Conservation (phyloP, 1,139 yeast species). For the Candida sojae region DNA sequence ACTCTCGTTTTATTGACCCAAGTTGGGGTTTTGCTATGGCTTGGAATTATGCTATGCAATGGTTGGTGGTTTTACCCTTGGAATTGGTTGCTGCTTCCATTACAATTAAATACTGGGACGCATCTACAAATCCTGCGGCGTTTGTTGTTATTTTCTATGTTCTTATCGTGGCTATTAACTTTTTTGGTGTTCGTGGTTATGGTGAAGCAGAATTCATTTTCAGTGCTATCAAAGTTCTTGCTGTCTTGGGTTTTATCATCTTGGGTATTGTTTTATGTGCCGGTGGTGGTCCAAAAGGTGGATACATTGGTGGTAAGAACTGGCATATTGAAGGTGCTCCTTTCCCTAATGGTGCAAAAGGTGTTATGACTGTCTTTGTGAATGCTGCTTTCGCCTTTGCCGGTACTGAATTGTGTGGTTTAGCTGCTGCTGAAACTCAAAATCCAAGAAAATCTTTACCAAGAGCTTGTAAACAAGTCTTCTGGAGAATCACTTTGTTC, state of each 20-base stretch:
- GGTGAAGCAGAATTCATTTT: slow-evolving; percentile 38
- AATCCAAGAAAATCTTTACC: slow-evolving; percentile 46
- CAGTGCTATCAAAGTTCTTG: slow-evolving; percentile 30
- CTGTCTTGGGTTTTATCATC: slow-evolving; percentile 56
- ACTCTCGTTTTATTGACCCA: slow-evolving; percentile 62
- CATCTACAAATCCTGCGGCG: slow-evolving; percentile 27
- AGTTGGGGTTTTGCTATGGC: slow-evolving; percentile 76
- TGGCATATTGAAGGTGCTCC: slow-evolving; percentile 64
- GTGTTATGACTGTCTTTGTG: slow-evolving; percentile 48
- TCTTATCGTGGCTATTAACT: slow-evolving; percentile 27
- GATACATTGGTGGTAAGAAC: slow-evolving; percentile 57
- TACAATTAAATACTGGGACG: slow-evolving; percentile 33
- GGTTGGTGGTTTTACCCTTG: slow-evolving; percentile 40
- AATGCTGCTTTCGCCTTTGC: slow-evolving; percentile 51
- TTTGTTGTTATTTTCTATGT: slow-evolving; percentile 35
- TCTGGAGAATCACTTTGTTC: slow-evolving; percentile 48
- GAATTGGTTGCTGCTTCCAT: slow-evolving; percentile 43
- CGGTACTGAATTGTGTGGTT: slow-evolving; percentile 49
- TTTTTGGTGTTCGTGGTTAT: slow-evolving; percentile 39
- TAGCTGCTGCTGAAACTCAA: slow-evolving; percentile 44
- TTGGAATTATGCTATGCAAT: slow-evolving; percentile 44
- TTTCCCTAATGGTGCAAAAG: slow-evolving; percentile 65
- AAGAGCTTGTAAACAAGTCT: slow-evolving; percentile 48
- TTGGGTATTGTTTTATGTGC: slow-evolving; percentile 69
- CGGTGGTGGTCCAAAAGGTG: slow-evolving; percentile 58